Percentiles rank a stretch among this genome's conserved stretches.
These are phyloP conservation scores for Fragaria nilgerrensis DNA, from an alignment of 306 rosid genomes.

Conservation along the genomic window DNA sequence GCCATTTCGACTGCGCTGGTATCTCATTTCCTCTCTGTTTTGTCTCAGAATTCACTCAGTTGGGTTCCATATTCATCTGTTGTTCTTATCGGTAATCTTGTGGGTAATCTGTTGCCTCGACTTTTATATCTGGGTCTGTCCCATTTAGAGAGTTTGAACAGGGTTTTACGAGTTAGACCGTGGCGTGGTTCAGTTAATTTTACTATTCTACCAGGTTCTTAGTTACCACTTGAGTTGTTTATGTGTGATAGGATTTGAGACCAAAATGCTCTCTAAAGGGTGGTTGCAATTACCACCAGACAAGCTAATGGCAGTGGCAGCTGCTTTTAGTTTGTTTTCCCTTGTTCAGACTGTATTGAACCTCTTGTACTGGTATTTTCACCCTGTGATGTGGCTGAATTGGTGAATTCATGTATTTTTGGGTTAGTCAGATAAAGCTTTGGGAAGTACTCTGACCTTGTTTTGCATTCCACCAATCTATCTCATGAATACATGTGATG, in stretches of 20 bases:
- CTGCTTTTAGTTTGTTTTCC: neutral
- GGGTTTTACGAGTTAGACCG: neutral
- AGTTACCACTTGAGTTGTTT: neutral
- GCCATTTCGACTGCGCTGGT: conserved; percentile 96
- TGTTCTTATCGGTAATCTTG: neutral
- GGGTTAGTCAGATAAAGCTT: neutral
- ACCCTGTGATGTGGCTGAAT: neutral
- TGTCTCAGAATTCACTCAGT: neutral
- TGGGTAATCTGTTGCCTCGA: neutral
- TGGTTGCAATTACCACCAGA: neutral
- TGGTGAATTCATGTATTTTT: neutral
- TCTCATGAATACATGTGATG: neutral
- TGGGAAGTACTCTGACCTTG: neutral
- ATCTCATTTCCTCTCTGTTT: neutral
- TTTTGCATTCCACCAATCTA: neutral
- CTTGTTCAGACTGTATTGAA: neutral
- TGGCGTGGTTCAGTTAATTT: neutral
- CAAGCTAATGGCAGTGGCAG: neutral
- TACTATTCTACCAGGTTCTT: neutral
- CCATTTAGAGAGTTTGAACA: neutral
- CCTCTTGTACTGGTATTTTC: neutral
- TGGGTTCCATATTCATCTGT: neutral
- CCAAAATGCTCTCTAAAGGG: neutral
- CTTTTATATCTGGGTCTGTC: neutral
- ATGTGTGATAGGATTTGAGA: neutral